Evolutionary conservation across 2,329 filamentous ascomycete species (phyloP), one percentile per base, ranked within the genome.

Genomic region (Colletotrichum sp.): DNA sequence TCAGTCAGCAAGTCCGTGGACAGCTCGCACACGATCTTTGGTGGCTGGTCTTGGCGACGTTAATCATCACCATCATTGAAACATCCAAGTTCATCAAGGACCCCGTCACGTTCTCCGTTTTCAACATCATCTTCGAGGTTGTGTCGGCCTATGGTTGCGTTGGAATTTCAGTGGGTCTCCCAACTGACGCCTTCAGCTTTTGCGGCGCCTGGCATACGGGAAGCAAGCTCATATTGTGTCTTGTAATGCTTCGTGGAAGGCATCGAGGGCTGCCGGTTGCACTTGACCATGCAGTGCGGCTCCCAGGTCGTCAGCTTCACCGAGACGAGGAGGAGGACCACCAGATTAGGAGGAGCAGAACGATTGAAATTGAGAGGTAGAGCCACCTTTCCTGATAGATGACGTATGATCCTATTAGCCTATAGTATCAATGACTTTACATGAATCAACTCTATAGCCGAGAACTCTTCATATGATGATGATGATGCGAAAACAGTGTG

Each of bases 21-120:
- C 92, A 94, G 81, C 87, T 94, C 4, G 90, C 91, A 36, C 91
- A 94, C 81, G 93, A 94, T 79, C 85, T 94, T 15, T 94, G 92
- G 92, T 92, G 89, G 85, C 89, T 94, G 16, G 89, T 91, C 3
- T 82, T 93, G 1, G 90, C 91, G 3, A 87, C 93, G 6, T 86
- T 94, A 65, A 82, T 92, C 49, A 92, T 94, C 73, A 87, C 88
- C 66, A 88, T 90, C 57, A 91, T 93, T 66, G 92, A 94, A 81
- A 90, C 89, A 3, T 82, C 84, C 6, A 88, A 91, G 72, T 92
- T 91, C 71, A 83, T 88, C 2, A 79, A 82, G 5, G 87, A 91
- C 64, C 90, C 91, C 0, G 83, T 83, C 13, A 88, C 81, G 34
- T 93, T 89, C 81, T 89, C 89, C 26, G 88, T 92, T 5, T 93